phyloP scores from a whole-genome alignment of 345 rosid species.

The Rhizophora apiculata region DNA sequence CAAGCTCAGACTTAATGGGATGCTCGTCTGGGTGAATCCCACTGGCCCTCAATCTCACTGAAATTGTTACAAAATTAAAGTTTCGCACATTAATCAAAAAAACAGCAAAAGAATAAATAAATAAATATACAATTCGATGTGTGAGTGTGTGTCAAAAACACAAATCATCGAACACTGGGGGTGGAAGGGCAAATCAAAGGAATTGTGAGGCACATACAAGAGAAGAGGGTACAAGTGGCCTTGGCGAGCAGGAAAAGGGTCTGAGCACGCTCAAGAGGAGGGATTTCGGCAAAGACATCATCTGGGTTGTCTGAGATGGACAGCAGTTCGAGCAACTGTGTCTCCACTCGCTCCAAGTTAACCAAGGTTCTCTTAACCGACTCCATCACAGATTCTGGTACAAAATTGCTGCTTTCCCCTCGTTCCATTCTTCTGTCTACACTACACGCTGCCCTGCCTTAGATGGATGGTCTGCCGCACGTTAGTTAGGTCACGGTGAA shows the following conservation, averaged over 20 bases:
- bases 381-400: conserved; percentile 64
- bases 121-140: too few relatives aligned
- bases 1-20: conserved; percentile 84
- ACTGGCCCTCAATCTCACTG: conserved; percentile 81
- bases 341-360: conserved; percentile 41
- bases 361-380: conserved; percentile 55
- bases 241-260: conserved; percentile 57
- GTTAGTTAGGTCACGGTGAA: too few relatives aligned
- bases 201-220: conserved; percentile 33
- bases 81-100: background rate
- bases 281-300: conserved; percentile 56
- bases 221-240: conserved; percentile 61
- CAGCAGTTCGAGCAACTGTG: conserved; percentile 54
- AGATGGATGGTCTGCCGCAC: too few relatives aligned
- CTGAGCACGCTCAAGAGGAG: conserved; percentile 75
- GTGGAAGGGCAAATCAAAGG: background rate
- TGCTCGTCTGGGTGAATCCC: conserved; percentile 83
- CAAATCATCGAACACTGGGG: background rate
- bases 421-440: conserved; percentile 5
- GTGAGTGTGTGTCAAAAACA: background rate
- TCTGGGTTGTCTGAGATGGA: conserved; percentile 43
- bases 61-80: conserved; percentile 7
- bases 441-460: too few relatives aligned
- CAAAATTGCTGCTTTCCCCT: conserved; percentile 26
- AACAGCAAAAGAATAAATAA: background rate